These are phyloP conservation scores for Saccharomyces uvarum DNA, from an alignment of 1,139 yeast genomes.

Conservation along the genomic window DNA sequence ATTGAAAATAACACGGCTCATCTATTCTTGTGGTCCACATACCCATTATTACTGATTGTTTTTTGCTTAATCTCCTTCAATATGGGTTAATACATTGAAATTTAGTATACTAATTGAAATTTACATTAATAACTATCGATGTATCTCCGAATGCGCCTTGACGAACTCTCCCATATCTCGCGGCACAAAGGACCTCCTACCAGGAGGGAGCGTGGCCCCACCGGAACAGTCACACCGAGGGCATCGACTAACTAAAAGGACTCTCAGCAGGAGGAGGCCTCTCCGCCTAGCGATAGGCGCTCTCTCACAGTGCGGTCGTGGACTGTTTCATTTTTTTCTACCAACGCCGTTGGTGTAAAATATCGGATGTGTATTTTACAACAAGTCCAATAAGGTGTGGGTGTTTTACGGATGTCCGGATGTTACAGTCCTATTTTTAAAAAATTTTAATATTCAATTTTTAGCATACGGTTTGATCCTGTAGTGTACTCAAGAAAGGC, in stretches of 20 bases:
- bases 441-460: too few relatives aligned
- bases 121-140: neutral
- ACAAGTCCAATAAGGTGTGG: neutral
- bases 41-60: constrained; percentile 1
- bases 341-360: neutral
- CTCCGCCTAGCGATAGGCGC: neutral
- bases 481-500: neutral
- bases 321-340: neutral
- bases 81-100: neutral
- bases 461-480: too few relatives aligned
- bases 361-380: too few relatives aligned
- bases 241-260: neutral
- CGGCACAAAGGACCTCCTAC: neutral
- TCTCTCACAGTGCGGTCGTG: neutral
- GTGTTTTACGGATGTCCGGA: neutral
- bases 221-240: neutral
- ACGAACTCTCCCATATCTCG: neutral
- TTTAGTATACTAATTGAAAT: neutral
- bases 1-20: neutral
- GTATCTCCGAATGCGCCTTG: neutral
- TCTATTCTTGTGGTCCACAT: neutral
- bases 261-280: neutral
- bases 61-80: neutral
- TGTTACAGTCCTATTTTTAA: neutral
- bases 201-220: neutral